Base-by-base conservation (phyloP, 371 early-diverging fungal genomes). In the Rhizopus sp. region DNA sequence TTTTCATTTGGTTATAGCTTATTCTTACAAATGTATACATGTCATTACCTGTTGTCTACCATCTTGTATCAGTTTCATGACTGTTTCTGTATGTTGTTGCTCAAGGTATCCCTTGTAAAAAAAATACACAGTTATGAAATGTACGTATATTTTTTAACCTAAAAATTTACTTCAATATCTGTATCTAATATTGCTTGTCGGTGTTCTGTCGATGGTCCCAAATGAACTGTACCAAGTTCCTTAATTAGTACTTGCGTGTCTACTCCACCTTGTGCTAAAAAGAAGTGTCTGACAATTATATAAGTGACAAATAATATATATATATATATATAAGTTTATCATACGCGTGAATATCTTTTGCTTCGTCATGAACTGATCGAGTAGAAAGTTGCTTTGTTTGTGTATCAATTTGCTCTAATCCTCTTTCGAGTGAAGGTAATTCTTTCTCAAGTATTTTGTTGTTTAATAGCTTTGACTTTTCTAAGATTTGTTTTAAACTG, bases 111-210 rank as follows among this genome's bases (percentile, higher is more conserved):
- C 70, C 69, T 67, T 47, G 13, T 16, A 41, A 15, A 31, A 38
- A 9, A 52, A 38, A 15, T 15, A 17, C 10, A 17, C 10, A 17
- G 41, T 34, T 40, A 50, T 50, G n/a, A 7, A 35, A 13, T 49
- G 29, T 40, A 38, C 34, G 7, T 31, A 38, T 30, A 3, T 32
- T 7, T 32, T 38, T 44, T 5, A n/a, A 8, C 4, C 30, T 29
- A 17, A 13, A 13, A 7, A 1, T 40, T 34, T 63, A 70, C 70
- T 37, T 78, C 75, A 29, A 78, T 53, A 50, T 78, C 71, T 0
- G 73, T 78, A 39, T 78, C 79, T 39, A 73, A 64, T 50, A 73
- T 73, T n/a, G 75, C 75, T 10, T 71, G 71, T 54, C 73, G 59
- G 42, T 64, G 68, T 37, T 71, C 73, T 3, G 62, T 56, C 29